Base-by-base conservation (phyloP, 176 grass and related monocot species). In the Bromus sterilis region DNA sequence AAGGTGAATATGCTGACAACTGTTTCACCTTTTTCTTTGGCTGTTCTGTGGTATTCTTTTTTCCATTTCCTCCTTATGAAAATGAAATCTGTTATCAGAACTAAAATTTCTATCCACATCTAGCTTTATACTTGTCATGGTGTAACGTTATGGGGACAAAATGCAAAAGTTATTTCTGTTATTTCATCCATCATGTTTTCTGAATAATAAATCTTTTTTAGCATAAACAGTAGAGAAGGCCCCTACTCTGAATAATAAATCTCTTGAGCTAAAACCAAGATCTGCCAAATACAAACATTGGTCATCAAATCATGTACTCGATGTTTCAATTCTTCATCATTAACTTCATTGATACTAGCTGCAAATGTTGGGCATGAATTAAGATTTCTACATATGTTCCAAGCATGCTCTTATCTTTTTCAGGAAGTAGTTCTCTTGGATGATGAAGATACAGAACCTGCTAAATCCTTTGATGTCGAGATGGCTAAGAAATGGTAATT, bases 381-480 rank as follows among this genome's bases (percentile, higher is more conserved):
- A 81, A 34, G 15, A 25, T n/a, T 65, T 10, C 57, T 44, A 29
- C 8, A 44, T 39, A 23, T 83, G 40, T 24, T 83, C 39, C 29
- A 67, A 39, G 18, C 81, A 18, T 42, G 9, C 18, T 81, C 25
- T 28, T 75, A 16, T 24, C 26, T 35, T 46, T 78, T 71, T 83
- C 70, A 86, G 83, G 53, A 92, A 71, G 79, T 92, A 37, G 75
- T 92, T 92, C 53, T 83, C 65, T 83, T 92, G 86, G 90, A 92
- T 86, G 75, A 88, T 2, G 74, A 88, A 66, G 86, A 83, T 75
- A 60, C 18, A 43, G 64, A 86, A 75, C 60, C 67, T 79, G 60
- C 53, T 78, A 48, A 60, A 76, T 79, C 43, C 36, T 30, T 41
- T 77, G 71, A 78, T 20, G 32, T 58, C 56, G 74, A 82, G 16